Conservation (phyloP, 352 stramenopile genomes). For the Lagenidium giganteum region DNA sequence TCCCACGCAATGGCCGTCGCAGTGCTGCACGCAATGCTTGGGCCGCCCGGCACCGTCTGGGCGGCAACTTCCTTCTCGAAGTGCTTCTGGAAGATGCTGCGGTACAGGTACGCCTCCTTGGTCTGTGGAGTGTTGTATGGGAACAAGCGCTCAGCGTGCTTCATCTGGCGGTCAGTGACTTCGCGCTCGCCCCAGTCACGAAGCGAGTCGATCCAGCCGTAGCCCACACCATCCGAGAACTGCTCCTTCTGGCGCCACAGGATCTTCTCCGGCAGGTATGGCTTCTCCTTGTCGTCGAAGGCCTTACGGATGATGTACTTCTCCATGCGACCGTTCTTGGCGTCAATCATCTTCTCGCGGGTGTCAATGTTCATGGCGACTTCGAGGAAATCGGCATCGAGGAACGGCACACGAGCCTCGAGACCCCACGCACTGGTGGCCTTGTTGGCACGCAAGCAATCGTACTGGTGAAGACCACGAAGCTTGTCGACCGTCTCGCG, state of each 20-base stretch:
- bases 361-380: conserved; percentile 98
- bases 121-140: conserved; percentile 98
- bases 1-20: conserved; percentile 98
- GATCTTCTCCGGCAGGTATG: conserved; percentile 97
- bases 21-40: conserved; percentile 98
- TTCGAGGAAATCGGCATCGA: conserved; percentile 98
- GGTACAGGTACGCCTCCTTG: conserved; percentile 96
- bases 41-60: conserved; percentile 95
- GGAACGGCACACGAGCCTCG: conserved; percentile 97
- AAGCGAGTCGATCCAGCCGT: conserved; percentile 98
- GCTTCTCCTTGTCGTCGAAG: conserved; percentile 96
- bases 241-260: conserved; percentile 99
- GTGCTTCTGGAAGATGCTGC: conserved; percentile 98
- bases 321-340: conserved; percentile 92
- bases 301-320: conserved; percentile 99
- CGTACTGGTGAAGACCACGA: conserved; percentile 96
- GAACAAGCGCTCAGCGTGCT: conserved; percentile 93
- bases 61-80: conserved; percentile 96
- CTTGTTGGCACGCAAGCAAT: conserved; percentile 99
- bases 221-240: conserved; percentile 99
- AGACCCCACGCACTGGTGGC: conserved; percentile 97
- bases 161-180: conserved; percentile 95
- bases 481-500: conserved; percentile 95
- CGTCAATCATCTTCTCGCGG: conserved; percentile 96
- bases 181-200: conserved; percentile 93